Evolutionary conservation across 2,329 filamentous ascomycete species (phyloP), one percentile per base, ranked within the genome.

Genomic region (Ascochyta fabae): DNA sequence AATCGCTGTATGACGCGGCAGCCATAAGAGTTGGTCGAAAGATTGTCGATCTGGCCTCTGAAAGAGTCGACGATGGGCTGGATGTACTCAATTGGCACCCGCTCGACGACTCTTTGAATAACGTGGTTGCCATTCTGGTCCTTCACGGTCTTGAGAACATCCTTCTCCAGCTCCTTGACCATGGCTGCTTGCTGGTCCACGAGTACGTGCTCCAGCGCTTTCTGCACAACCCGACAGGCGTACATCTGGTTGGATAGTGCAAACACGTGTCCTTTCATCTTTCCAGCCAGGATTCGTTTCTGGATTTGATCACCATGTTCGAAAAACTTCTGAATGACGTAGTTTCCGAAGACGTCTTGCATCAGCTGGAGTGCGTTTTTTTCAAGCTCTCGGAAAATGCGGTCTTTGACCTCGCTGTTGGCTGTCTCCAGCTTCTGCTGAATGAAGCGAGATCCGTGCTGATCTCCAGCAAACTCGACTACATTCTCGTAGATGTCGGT

Each of bases 281-380:
- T 87, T 60, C 87, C 86, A 0, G 92, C 92, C 38, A 99, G 78
- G 2, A 90, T 83, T 75, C 89, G 92, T 80, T 99, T 99, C 78
- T 99, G 95, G 0, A 88, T 84, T 75, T 96, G 93, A 65, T 92
- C 96, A 35, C 95, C 94, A 73, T 98, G 92, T 73, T 98, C 94
- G 60, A 98, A 97, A 72, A 98, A 88, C 74, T 97, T 98, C 71
- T 99, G 95, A 35, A 98, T 93, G 33, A 99, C 95, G 71, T 98
- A 99, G 75, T 99, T 99, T 49, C 95, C 95, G 71, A 97, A 99
- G 0, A 98, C 89, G 73, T 98, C 95, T 41, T 89, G 94, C 92
- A 96, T 97, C 43, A 99, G 80, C 69, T 94, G 92, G 27, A 96
- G 77, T 1, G 89, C 87, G 64, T 99, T 95, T 0, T 87, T 85